These are phyloP conservation scores for Acrasis kona DNA, from an alignment of 78 protist genomes.

Conservation along the genomic window DNA sequence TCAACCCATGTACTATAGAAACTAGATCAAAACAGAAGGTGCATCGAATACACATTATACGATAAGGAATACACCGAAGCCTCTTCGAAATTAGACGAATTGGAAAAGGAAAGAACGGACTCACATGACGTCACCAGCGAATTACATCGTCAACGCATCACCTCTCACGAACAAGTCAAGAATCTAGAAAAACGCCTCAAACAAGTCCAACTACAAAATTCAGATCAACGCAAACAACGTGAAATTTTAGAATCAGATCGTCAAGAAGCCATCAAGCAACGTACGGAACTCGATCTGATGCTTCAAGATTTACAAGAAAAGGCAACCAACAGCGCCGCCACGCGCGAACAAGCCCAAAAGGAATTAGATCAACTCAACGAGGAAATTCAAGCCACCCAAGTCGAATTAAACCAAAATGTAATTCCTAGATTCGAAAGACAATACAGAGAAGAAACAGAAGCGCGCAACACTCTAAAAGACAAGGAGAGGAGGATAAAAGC, in stretches of 20 bases:
- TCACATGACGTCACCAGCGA: background rate
- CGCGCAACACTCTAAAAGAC: background rate
- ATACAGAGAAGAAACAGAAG: background rate
- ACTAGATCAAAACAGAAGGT: conserved; percentile 29
- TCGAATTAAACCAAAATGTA: background rate
- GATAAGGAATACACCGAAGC: conserved; percentile 17
- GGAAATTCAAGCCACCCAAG: too few relatives aligned
- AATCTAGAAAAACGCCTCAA: background rate
- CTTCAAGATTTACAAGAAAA: background rate
- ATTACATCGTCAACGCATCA: background rate
- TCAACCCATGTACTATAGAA: too few relatives aligned
- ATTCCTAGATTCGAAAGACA: background rate
- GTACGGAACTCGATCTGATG: conserved; percentile 29
- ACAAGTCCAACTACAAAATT: background rate
- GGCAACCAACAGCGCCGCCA: background rate
- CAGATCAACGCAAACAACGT: conserved; percentile 15
- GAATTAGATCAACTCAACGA: too few relatives aligned
- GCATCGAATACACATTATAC: conserved; percentile 59
- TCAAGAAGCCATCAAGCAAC: conserved; percentile 14
- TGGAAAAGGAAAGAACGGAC: conserved; percentile 26
- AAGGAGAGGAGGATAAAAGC: background rate
- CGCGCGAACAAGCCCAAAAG: too few relatives aligned
- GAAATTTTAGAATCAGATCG: background rate
- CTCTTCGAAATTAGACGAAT: conserved; percentile 1
- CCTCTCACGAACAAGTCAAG: background rate